Conservation (phyloP, 2,329 filamentous ascomycete genomes). For the Raffaelea deltoideospora region DNA sequence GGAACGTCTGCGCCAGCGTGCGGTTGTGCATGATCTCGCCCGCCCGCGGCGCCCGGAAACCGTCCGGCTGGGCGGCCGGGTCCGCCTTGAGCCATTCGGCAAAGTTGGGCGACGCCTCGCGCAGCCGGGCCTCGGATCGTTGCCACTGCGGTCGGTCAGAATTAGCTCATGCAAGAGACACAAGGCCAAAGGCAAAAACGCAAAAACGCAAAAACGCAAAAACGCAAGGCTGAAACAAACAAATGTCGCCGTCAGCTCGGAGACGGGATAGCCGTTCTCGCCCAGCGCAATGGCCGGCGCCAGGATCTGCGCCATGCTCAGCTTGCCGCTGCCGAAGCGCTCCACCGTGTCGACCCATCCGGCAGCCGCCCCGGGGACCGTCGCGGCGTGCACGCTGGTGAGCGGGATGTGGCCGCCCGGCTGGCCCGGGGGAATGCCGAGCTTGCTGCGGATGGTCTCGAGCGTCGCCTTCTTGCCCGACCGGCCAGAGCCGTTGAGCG, state of each 20-base stretch:
- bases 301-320: conserved; percentile 63
- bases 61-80: conserved; percentile 41
- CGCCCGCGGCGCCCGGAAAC: conserved; percentile 56
- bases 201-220: neutral
- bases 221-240: neutral
- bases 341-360: conserved; percentile 87
- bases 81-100: conserved; percentile 78
- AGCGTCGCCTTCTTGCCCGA: conserved; percentile 55
- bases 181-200: neutral
- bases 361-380: conserved; percentile 77
- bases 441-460: conserved; percentile 51
- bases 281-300: conserved; percentile 71
- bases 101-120: conserved; percentile 68
- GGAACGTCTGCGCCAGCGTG: conserved; percentile 66
- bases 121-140: conserved; percentile 44
- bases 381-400: conserved; percentile 64
- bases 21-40: conserved; percentile 88
- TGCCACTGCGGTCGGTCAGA: conserved; percentile 46
- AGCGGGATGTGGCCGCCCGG: conserved; percentile 33
- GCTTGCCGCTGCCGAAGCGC: conserved; percentile 75
- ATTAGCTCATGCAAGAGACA: neutral
- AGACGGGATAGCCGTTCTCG: conserved; percentile 81
- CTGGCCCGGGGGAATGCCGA: conserved; percentile 47
- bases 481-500: conserved; percentile 88
- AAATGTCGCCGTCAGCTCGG: conserved; percentile 61